Conservation (phyloP, 2,329 filamentous ascomycete species). For the Colletotrichum noveboracense region DNA sequence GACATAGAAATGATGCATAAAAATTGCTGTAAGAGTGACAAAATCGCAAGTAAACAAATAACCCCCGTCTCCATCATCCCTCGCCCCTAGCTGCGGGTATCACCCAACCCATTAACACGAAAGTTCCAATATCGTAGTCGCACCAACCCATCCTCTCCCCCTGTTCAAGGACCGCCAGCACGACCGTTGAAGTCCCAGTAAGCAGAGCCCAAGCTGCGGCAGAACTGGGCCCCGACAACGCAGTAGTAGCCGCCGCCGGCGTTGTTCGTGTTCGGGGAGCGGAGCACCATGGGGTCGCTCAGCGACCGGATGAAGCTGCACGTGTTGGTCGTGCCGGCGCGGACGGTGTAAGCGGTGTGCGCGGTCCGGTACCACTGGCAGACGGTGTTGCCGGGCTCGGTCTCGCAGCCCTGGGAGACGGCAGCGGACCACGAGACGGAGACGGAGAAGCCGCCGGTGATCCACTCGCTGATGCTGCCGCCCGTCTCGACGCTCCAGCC, state of each 20-base stretch:
- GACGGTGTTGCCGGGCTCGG: background rate
- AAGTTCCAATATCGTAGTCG: rapidly evolving
- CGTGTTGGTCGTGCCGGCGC: background rate
- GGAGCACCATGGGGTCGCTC: background rate
- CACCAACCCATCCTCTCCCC: background rate
- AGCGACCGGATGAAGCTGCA: background rate
- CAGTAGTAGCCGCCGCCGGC: background rate
- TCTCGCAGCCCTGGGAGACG: background rate
- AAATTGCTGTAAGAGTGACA: background rate
- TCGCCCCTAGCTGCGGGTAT: background rate
- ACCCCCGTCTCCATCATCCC: rapidly evolving
- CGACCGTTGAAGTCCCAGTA: background rate
- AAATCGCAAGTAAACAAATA: background rate
- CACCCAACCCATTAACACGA: background rate
- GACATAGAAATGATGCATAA: background rate
- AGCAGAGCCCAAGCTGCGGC: background rate
- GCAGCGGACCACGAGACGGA: background rate
- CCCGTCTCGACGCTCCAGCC: background rate
- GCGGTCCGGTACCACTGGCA: background rate
- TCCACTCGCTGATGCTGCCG: background rate
- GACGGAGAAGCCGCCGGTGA: background rate
- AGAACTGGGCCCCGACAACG: background rate
- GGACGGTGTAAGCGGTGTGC: background rate
- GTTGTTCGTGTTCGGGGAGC: background rate
- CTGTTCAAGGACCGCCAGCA: background rate